Evolutionary conservation across 352 stramenopile species (phyloP).

Genomic region (Saprolegnia diclina): DNA sequence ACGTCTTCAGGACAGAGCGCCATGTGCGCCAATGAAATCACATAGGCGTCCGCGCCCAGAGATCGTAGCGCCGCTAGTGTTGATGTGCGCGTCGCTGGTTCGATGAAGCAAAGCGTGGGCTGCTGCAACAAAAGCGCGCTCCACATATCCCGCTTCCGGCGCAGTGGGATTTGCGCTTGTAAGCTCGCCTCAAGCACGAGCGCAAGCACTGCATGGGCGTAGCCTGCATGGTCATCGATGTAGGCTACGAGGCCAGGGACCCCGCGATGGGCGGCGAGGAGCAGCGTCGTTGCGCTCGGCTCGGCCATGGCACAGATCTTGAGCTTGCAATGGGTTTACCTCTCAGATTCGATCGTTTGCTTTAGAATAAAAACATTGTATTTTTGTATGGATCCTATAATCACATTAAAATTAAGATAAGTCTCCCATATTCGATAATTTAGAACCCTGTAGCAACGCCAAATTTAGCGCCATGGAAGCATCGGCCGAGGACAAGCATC

Average conservation of each 20-base stretch:
- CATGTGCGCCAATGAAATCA: not conserved
- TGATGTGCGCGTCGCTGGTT: not conserved
- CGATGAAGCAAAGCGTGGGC: not conserved
- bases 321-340: too few relatives aligned
- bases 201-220: not conserved
- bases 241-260: not conserved
- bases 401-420: too few relatives aligned
- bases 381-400: too few relatives aligned
- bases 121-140: not conserved
- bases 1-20: not conserved
- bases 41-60: conserved; percentile 8
- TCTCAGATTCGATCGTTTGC: too few relatives aligned
- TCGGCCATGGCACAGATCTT: not conserved
- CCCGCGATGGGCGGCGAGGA: conserved; percentile 1
- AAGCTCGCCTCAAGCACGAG: not conserved
- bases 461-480: not conserved
- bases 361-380: too few relatives aligned
- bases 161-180: not conserved
- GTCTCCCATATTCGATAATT: too few relatives aligned
- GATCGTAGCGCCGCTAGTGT: not conserved
- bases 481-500: too few relatives aligned
- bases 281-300: not conserved
- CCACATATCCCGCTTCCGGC: conserved; percentile 7
- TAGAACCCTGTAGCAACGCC: too few relatives aligned
- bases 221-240: conserved; percentile 17